Base-by-base conservation (phyloP, 2,329 filamentous ascomycete species). In the Cladosporium cucumerinum region DNA sequence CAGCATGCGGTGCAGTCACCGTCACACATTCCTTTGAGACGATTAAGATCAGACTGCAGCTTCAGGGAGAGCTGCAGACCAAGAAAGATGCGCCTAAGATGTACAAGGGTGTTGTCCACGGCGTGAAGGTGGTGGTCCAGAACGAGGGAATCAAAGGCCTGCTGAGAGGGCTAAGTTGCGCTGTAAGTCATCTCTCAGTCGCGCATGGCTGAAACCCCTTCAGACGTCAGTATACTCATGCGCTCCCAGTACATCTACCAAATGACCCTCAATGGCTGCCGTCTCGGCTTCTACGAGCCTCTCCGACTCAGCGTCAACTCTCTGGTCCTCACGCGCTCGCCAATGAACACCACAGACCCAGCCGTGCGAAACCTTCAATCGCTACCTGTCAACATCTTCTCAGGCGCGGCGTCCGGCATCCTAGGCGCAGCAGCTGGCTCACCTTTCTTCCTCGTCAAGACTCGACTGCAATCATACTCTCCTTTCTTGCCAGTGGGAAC, bases 1-100 rank as follows among this genome's bases (percentile, higher is more conserved):
- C 95, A 76, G 95, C 95, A 70, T 98, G 94, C 81, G 95, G 95
- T 75, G 95, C 95, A 69, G 95, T 99, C 65, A 98, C 94, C 48
- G 93, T 96, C 70, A 98, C 95, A 59, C 95, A 99, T 80, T 93
- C 93, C 65, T 98, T 98, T 81, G 95, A 99, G 81, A 98, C 94
- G 14, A 93, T 99, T 77, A 99, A 99, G 86, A 98, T 98, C 76
- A 91, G 92, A 74, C 88, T 99, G 86, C 95, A 99, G 82, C 80
- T 99, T 63, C 95, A 99, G 79, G 95, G 95, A 78, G 95, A 99
- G 79, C 86, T 99, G 63, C 92, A 97, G 75, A 84, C 89, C 65
- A 97, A 93, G 77, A 87, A 88, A 71, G 88, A 93, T 76, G 92
- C 94, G 65, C 90, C 90, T 70, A 90, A 92, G 74, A 85, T 96